Conservation (phyloP, 2,329 filamentous ascomycete species). For the Calycina herbarum region DNA sequence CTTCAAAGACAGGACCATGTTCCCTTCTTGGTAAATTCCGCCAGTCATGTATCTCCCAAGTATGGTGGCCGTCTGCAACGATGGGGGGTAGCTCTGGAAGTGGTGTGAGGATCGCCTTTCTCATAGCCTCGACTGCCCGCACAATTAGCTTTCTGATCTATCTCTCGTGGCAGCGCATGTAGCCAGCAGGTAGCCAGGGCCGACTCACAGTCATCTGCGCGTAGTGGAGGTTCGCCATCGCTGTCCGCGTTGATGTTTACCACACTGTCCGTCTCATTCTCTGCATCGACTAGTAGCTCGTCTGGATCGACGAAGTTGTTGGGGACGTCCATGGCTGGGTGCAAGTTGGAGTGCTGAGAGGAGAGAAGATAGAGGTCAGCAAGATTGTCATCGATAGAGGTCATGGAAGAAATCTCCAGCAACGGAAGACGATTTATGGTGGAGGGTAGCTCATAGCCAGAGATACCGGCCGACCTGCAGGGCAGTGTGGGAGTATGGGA, state of each 20-base stretch:
- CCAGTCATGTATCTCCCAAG: slow-evolving; percentile 90
- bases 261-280: slow-evolving; percentile 43
- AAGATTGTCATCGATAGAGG: slow-evolving; percentile 6
- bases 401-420: neutral
- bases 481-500: neutral
- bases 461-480: neutral
- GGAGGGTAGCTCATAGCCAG: neutral
- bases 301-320: slow-evolving; percentile 38
- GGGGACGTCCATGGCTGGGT: slow-evolving; percentile 33
- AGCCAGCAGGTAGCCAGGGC: neutral
- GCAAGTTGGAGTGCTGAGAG: slow-evolving; percentile 29
- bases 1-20: slow-evolving; percentile 85
- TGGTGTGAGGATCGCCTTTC: slow-evolving; percentile 72
- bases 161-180: neutral
- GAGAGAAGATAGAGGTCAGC: slow-evolving; percentile 20
- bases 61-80: slow-evolving; percentile 71
- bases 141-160: slow-evolving; percentile 24
- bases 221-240: slow-evolving; percentile 28
- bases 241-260: slow-evolving; percentile 43
- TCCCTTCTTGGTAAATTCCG: slow-evolving; percentile 72
- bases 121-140: slow-evolving; percentile 75
- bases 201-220: slow-evolving; percentile 42
- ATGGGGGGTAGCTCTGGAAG: slow-evolving; percentile 75
- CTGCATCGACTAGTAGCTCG: slow-evolving; percentile 37
- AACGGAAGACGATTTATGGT: neutral